Conservation (phyloP, 192 early-diverging fungal genomes). For the Podila clonocystis region DNA sequence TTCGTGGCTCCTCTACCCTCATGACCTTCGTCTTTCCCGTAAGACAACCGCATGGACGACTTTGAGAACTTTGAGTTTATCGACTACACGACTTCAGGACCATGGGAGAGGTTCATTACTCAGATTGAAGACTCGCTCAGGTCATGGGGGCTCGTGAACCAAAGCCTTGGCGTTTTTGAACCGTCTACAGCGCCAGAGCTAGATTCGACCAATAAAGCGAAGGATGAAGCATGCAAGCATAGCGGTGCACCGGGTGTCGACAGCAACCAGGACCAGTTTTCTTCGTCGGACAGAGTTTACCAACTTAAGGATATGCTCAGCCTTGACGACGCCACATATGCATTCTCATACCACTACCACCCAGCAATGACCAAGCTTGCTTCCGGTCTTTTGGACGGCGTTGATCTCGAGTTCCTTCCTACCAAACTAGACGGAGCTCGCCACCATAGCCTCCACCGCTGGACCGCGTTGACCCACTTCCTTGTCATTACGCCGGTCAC, state of each 20-base stretch:
- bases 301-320: constrained; percentile 50
- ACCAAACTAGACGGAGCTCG: constrained; percentile 17
- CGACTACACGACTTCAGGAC: constrained; percentile 79
- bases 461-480: constrained; percentile 67
- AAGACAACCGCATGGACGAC: constrained; percentile 56
- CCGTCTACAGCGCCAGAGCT: neutral
- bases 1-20: neutral
- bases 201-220: neutral
- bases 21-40: neutral
- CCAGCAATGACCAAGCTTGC: constrained; percentile 33
- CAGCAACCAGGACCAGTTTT: neutral
- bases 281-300: constrained; percentile 1
- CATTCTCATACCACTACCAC: constrained; percentile 55
- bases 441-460: constrained; percentile 72
- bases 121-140: constrained; percentile 69
- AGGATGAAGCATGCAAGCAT: neutral
- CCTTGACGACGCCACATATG: constrained; percentile 54
- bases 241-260: neutral
- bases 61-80: constrained; percentile 79
- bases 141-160: constrained; percentile 66
- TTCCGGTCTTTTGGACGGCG: constrained; percentile 19
- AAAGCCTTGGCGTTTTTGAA: constrained; percentile 59
- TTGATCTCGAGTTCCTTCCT: constrained; percentile 44
- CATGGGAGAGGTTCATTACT: constrained; percentile 74
- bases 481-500: constrained; percentile 60